Conservation (phyloP, 2,329 filamentous ascomycete species). For the Ophiostoma pallidulum region DNA sequence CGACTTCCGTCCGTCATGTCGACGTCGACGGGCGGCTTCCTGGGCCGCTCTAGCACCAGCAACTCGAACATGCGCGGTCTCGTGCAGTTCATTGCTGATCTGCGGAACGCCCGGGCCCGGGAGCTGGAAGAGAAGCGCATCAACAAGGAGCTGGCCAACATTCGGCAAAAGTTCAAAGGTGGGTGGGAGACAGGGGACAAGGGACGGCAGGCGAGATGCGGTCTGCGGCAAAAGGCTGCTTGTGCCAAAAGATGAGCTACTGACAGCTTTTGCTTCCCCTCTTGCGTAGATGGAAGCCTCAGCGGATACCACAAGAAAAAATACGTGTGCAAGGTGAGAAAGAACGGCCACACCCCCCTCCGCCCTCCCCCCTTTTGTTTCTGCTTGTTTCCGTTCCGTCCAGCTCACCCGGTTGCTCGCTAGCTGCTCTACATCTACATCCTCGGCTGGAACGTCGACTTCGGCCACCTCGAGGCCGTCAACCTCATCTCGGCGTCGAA, state of each 20-base stretch:
- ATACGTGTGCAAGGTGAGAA: constrained; percentile 87
- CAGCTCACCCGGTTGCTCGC: background rate
- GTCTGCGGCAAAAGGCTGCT: too few relatives aligned
- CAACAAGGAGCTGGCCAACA: constrained; percentile 98
- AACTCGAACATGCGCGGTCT: constrained; percentile 69
- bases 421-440: constrained; percentile 96
- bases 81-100: constrained; percentile 95
- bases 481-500: constrained; percentile 95
- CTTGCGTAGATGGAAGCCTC: constrained; percentile 79
- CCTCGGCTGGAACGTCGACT: constrained; percentile 97
- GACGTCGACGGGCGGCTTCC: constrained; percentile 49
- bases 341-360: too few relatives aligned
- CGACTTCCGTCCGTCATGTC: constrained; percentile 36
- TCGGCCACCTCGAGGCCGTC: constrained; percentile 95
- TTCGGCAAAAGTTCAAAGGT: constrained; percentile 95
- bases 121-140: constrained; percentile 85
- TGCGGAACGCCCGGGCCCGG: constrained; percentile 86
- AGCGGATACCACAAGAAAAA: constrained; percentile 99
- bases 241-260: too few relatives aligned
- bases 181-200: constrained; percentile 19
- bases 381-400: background rate
- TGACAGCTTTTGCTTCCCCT: too few relatives aligned
- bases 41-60: constrained; percentile 55
- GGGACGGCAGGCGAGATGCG: too few relatives aligned
- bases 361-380: background rate